phyloP scores from a whole-genome alignment of 192 early-diverging fungal species.

The Coemansia erecta region DNA sequence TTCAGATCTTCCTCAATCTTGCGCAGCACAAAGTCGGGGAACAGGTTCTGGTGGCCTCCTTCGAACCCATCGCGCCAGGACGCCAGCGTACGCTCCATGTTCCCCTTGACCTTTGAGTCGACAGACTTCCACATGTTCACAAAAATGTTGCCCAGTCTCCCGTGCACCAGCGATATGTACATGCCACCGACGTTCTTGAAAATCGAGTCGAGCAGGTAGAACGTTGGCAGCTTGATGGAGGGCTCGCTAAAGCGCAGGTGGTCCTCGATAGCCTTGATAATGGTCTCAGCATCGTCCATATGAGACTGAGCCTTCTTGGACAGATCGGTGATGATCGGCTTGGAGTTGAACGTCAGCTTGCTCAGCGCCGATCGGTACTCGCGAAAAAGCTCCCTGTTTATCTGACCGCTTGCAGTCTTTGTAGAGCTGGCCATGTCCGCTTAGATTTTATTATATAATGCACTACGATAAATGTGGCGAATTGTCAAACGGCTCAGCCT shows the following conservation, averaged over 20 bases:
- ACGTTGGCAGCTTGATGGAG: conserved; percentile 71
- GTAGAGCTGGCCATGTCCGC: conserved; percentile 1
- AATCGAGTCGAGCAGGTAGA: conserved; percentile 96
- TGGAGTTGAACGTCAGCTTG: conserved; percentile 89
- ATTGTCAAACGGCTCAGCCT: too few relatives aligned
- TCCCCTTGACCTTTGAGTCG: conserved; percentile 59
- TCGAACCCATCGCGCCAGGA: conserved; percentile 79
- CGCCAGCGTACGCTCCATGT: conserved; percentile 72
- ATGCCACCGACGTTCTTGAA: conserved; percentile 86
- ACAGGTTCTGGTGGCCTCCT: conserved; percentile 31
- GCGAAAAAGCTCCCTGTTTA: conserved; percentile 54
- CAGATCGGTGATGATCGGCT: conserved; percentile 88
- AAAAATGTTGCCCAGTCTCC: conserved; percentile 72
- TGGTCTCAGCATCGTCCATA: conserved; percentile 59
- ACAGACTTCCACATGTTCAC: conserved; percentile 72
- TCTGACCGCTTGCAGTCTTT: conserved; percentile 1
- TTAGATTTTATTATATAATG: neutral
- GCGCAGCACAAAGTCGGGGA: conserved; percentile 47
- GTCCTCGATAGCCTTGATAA: conserved; percentile 73
- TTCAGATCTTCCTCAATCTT: conserved; percentile 44
- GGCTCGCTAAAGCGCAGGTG: conserved; percentile 42
- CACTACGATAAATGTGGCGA: too few relatives aligned
- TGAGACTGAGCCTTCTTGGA: conserved; percentile 84
- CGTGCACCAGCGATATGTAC: conserved; percentile 71
- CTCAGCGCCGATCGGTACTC: conserved; percentile 63